phyloP scores from a whole-genome alignment of 2,329 filamentous ascomycete species.

The Claviceps arundinis region DNA sequence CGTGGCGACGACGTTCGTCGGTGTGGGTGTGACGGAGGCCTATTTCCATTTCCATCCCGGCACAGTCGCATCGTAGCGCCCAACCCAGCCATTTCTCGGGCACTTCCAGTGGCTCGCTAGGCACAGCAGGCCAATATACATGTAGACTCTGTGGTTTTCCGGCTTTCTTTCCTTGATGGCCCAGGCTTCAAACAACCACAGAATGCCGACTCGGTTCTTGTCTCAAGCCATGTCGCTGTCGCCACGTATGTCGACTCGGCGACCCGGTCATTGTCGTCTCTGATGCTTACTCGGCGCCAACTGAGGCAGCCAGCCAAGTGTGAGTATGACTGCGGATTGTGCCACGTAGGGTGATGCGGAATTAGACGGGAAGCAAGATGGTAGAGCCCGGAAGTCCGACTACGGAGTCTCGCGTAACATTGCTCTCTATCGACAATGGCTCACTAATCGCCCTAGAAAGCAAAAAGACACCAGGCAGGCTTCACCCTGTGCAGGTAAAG shows the following conservation, averaged over 20 bases:
- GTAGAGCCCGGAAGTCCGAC: background rate
- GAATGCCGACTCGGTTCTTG: background rate
- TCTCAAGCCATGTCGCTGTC: background rate
- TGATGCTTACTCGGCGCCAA: background rate
- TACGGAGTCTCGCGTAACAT: background rate
- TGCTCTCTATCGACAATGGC: background rate
- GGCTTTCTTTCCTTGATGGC: background rate
- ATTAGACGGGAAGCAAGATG: background rate
- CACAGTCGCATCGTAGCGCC: slow-evolving; percentile 4
- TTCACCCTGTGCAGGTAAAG: background rate
- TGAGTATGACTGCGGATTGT: background rate
- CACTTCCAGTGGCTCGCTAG: background rate
- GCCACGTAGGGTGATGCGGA: background rate
- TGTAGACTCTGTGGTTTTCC: background rate
- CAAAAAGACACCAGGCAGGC: background rate
- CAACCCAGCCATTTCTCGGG: background rate
- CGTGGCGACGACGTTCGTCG: background rate
- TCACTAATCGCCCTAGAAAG: background rate
- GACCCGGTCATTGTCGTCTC: background rate
- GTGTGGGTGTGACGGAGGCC: slow-evolving; percentile 5
- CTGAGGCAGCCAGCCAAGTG: background rate
- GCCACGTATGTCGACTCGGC: background rate
- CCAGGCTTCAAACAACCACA: background rate
- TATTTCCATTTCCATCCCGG: background rate
- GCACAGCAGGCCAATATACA: background rate